Base-by-base conservation (phyloP, 2,329 filamentous ascomycete species). In the Colletotrichum viniferum region DNA sequence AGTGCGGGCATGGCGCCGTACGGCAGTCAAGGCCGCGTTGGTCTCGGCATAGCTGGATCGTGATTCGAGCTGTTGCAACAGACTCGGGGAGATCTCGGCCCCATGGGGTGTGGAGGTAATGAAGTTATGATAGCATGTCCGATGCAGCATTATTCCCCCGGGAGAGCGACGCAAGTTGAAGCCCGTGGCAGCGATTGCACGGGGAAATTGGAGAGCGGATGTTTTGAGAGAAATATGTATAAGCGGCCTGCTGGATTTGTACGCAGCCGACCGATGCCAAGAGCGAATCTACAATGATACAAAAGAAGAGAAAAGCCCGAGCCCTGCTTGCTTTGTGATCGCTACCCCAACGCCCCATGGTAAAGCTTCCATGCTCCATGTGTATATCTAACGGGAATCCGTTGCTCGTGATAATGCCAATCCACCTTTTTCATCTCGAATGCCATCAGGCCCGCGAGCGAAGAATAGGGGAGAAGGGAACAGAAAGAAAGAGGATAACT, bases 31-130 rank as follows among this genome's bases (percentile, higher is more conserved):
- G 77, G 78, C 13, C 84, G 88, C 62, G 86, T 90, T 30, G 90
- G 90, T 12, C 81, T 91, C 16, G 90, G 90, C 3, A 91, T 91
- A 81, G 89, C 86, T 56, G 86, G 86, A 67, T 85, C 87, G 30
- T 89, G 76, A 79, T 61, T 9, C n/a, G 28, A 62, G n/a, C 24
- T 58, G 38, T 14, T 58, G 32, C n/a, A 72, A 21, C 9, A 48
- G 62, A 43, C 30, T 21, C 43, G 6, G 18, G 16, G n/a, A 66
- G 38, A 21, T 21, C 30, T 24, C 56, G 10, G 21, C 30, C 24
- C 18, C 38, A 43, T 28, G 34, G 48, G 34, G 73, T 30, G 73
- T 28, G 58, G 63, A 75, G 63, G 69, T 75, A 69, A 75, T 73
- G 73, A 75, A 61, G 32, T 75, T 75, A 73, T 60, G 73, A 75